Evolutionary conservation across 768 basidiomycete genomes (phyloP).

Genomic region (Obba rivulosa): DNA sequence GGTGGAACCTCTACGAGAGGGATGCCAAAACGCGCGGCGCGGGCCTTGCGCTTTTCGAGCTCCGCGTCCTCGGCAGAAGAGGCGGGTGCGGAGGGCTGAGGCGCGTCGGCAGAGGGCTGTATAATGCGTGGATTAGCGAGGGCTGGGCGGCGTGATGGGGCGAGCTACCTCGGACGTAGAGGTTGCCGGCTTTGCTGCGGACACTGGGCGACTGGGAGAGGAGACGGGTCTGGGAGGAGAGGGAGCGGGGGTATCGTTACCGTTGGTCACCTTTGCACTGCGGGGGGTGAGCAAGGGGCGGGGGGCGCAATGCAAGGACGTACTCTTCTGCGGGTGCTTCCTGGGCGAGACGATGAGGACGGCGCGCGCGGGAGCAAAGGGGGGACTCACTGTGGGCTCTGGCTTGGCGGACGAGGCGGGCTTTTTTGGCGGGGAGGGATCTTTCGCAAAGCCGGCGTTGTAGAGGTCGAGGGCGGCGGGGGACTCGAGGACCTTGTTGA

Average conservation of each 20-base stretch:
- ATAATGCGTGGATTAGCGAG: not conserved
- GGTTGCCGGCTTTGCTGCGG: constrained; percentile 10
- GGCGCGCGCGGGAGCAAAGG: not conserved
- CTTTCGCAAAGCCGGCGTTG: constrained; percentile 22
- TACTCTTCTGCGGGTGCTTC: too few species aligned
- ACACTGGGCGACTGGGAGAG: constrained; percentile 4
- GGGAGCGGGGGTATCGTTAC: not conserved
- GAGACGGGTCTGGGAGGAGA: constrained; percentile 6
- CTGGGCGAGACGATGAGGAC: too few species aligned
- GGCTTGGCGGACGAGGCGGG: constrained; percentile 29
- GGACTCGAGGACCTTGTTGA: constrained; percentile 53
- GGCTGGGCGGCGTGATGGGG: not conserved
- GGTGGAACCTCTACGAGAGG: constrained; percentile 43
- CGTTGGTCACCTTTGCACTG: too few species aligned
- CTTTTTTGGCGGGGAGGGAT: constrained; percentile 10
- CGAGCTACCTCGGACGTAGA: not conserved
- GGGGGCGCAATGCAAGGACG: too few species aligned
- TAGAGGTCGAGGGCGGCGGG: constrained; percentile 47
- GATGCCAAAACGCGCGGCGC: constrained; percentile 71
- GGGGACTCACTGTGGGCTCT: not conserved
- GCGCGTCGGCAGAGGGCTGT: not conserved
- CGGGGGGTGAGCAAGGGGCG: too few species aligned
- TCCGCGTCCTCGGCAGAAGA: constrained; percentile 37
- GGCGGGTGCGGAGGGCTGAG: not conserved
- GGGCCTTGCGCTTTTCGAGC: constrained; percentile 49